phyloP scores from a whole-genome alignment of 352 stramenopile species.

The Hyaloperonospora brassicae region DNA sequence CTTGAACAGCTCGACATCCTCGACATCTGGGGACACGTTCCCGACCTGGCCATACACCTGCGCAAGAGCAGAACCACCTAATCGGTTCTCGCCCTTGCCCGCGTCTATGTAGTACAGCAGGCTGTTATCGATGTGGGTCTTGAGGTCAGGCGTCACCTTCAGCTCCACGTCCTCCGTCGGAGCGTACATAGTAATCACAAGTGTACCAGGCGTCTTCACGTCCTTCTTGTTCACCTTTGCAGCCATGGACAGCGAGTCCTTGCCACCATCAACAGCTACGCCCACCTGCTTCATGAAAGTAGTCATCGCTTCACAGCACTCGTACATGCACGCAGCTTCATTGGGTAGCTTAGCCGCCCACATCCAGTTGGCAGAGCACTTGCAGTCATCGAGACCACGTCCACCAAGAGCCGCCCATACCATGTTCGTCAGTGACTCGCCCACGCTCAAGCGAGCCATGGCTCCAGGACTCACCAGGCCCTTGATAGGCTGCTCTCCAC shows the following conservation, averaged over 20 bases:
- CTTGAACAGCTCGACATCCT: conserved; percentile 90
- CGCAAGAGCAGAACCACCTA: conserved; percentile 94
- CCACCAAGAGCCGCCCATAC: conserved; percentile 91
- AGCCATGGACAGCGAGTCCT: conserved; percentile 99
- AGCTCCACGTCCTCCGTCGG: conserved; percentile 94
- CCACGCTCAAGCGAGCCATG: conserved; percentile 95
- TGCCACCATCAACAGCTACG: conserved; percentile 97
- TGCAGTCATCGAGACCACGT: conserved; percentile 93
- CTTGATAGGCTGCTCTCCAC: conserved; percentile 97
- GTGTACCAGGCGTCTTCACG: conserved; percentile 96
- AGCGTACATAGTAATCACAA: conserved; percentile 97
- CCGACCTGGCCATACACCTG: conserved; percentile 90
- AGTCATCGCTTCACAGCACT: conserved; percentile 94
- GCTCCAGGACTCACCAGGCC: conserved; percentile 90
- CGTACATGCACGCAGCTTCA: conserved; percentile 98
- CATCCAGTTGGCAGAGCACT: conserved; percentile 99
- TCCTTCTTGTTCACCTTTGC: conserved; percentile 90
- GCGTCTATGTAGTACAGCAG: conserved; percentile 94
- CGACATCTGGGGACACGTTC: conserved; percentile 85
- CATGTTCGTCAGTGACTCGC: conserved; percentile 98
- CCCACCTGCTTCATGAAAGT: conserved; percentile 92
- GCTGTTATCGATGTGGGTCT: conserved; percentile 71
- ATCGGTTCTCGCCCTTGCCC: conserved; percentile 79
- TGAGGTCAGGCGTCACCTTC: conserved; percentile 97
- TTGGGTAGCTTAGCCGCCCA: conserved; percentile 98